phyloP scores from a whole-genome alignment of 305 asterid species.

The Rubia tinctorum region DNA sequence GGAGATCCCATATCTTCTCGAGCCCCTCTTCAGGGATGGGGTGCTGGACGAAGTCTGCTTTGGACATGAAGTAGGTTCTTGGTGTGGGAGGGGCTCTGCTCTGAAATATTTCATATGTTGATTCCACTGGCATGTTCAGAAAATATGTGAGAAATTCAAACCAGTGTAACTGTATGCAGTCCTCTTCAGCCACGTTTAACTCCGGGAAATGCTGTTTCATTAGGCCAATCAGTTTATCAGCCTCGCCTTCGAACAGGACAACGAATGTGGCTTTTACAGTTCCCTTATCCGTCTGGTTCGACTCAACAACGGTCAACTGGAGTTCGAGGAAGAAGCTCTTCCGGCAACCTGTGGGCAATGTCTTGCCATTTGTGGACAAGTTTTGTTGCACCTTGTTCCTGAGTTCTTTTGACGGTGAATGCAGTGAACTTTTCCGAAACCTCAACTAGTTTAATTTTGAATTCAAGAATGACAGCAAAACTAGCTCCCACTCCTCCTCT shows the following conservation, averaged over 20 bases:
- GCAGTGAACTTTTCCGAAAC: constrained; percentile 8
- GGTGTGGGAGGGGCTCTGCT: constrained; percentile 14
- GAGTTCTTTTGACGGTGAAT: background rate
- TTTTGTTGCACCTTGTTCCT: constrained; percentile 12
- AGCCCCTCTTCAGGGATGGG: constrained; percentile 26
- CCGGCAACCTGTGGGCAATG: constrained; percentile 7
- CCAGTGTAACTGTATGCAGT: constrained; percentile 14
- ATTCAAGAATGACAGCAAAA: constrained; percentile 14
- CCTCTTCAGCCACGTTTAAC: constrained; percentile 8
- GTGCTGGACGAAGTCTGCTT: constrained; percentile 19
- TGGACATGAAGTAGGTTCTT: constrained; percentile 11
- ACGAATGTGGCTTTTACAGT: constrained; percentile 13
- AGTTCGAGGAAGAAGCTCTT: background rate
- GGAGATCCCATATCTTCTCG: constrained; percentile 17
- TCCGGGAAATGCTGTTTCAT: constrained; percentile 15
- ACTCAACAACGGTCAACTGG: background rate
- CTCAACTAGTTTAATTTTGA: constrained; percentile 4
- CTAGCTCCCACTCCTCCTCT: constrained; percentile 20
- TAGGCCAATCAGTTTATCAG: constrained; percentile 1
- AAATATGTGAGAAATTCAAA: constrained; percentile 3
- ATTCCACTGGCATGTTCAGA: constrained; percentile 10
- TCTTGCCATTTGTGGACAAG: constrained; percentile 20
- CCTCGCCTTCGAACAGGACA: constrained; percentile 14
- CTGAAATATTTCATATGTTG: background rate
- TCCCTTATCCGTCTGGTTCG: background rate